Conservation (phyloP, 495 filamentous ascomycete genomes). For the Alectoria sarmentosa region DNA sequence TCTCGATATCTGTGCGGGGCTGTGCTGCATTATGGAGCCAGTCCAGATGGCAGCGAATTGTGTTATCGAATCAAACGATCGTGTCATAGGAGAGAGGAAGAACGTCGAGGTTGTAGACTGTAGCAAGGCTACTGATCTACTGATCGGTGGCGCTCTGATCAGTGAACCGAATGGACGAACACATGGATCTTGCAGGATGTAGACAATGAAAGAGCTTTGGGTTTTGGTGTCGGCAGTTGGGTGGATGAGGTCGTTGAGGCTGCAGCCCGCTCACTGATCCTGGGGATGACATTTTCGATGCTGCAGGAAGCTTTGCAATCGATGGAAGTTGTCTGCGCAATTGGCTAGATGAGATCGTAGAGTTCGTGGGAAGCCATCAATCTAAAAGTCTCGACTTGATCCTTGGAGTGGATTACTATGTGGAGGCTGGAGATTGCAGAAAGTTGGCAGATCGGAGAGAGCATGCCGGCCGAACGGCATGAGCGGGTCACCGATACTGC, state of each 20-base stretch:
- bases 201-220: background rate
- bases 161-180: background rate
- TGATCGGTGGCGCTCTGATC: background rate
- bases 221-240: background rate
- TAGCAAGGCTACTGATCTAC: background rate
- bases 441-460: background rate
- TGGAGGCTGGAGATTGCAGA: background rate
- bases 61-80: background rate
- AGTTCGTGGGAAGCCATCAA: background rate
- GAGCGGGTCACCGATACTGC: background rate
- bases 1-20: background rate
- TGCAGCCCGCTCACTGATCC: background rate
- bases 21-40: background rate
- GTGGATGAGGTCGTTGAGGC: background rate
- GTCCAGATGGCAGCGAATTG: background rate
- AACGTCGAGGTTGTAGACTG: background rate
- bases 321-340: background rate
- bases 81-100: background rate
- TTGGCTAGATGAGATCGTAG: background rate
- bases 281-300: background rate
- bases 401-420: background rate
- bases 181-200: background rate
- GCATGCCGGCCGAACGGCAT: background rate
- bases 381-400: background rate
- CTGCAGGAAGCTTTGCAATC: background rate